Percentiles rank a stretch among this genome's conserved stretches.
phyloP scores from a whole-genome alignment of 2,329 filamentous ascomycete genomes.

The Talaromyces piceae region DNA sequence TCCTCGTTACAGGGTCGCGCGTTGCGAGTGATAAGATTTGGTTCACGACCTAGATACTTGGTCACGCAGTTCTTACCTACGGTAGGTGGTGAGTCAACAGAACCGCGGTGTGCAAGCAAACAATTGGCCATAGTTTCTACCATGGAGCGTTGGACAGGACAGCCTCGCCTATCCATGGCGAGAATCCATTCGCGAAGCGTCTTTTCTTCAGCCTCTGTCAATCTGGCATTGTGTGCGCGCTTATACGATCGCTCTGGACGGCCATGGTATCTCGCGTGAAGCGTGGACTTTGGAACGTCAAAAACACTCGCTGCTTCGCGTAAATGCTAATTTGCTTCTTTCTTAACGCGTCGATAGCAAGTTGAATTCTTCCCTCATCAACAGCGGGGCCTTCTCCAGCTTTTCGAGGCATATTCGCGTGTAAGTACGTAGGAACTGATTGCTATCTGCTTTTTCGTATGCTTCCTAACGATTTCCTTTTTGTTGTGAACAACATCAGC shows the following conservation, averaged over 20 bases:
- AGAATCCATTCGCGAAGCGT: not conserved
- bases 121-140: constrained; percentile 7
- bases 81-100: not conserved
- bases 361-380: not conserved
- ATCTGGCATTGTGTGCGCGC: not conserved
- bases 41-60: constrained; percentile 4
- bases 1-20: constrained; percentile 7
- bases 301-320: not conserved
- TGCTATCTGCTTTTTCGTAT: too few species aligned
- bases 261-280: not conserved
- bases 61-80: constrained; percentile 5
- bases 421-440: too few species aligned
- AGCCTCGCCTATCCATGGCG: not conserved
- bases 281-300: not conserved
- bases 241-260: not conserved
- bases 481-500: too few species aligned
- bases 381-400: not conserved
- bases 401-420: not conserved
- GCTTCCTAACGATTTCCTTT: too few species aligned
- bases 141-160: not conserved
- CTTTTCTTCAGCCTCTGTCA: not conserved
- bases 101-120: constrained; percentile 1
- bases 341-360: not conserved
- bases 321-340: not conserved
- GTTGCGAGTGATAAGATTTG: constrained; percentile 4